Evolutionary conservation across 2,329 filamentous ascomycete genomes (phyloP), one percentile per base, ranked within the genome.

Genomic region (Colletotrichum eleusines): DNA sequence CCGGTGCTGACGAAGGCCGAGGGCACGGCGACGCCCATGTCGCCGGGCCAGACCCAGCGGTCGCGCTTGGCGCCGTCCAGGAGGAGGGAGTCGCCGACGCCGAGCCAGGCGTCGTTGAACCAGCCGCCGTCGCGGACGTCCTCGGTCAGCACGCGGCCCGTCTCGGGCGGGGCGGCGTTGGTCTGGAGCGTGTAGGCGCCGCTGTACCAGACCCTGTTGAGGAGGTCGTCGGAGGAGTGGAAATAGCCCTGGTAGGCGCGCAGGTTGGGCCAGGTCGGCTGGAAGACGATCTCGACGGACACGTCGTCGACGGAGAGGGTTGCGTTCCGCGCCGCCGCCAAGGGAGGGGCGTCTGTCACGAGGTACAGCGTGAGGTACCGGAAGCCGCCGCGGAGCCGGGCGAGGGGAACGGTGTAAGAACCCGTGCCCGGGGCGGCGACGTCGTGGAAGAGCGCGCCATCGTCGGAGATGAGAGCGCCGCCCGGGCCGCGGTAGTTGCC

Each of bases 21-120:
- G 3, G 88, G 87, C 0, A 88, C 81, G 5, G 87, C 85, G 71
- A 89, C 87, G 5, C 84, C 83, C 81, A 90, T 87, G 75, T 91
- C 89, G 1, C 89, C 89, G 14, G 88, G 85, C 88, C 88, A 91
- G 2, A 90, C 85, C 23, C 88, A 80, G 11, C 87, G 82, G 74
- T 90, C 88, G 40, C 88, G 82, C 75, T 90, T 90, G 1, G 87
- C 86, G 18, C 88, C 88, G 75, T 90, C 88, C 1, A 77, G 75
- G 0, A 77, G 76, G n/a, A 79, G 78, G n/a, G 77, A 75, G 18
- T 72, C 73, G 18, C 78, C 77, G 3, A 75, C 73, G n/a, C 76
- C 74, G n/a, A 80, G 76, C 42, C 76, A 79, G 61, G 76, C 78
- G 63, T 80, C 79, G 63, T 77, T 77, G 63, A 76, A 77, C 79